Conservation (phyloP, 148 eudicot species). For the Nepenthes mirabilis region DNA sequence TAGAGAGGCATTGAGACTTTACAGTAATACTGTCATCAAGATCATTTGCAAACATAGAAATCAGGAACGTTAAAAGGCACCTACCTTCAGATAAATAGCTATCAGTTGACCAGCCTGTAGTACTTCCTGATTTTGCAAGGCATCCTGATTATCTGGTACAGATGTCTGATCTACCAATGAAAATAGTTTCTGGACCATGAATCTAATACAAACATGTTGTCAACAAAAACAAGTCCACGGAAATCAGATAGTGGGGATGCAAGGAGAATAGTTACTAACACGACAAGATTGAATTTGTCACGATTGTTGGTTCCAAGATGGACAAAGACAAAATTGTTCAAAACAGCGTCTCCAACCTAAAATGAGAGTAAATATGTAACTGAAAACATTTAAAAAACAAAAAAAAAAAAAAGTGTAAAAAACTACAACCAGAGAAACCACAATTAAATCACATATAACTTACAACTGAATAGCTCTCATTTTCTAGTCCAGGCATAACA, state of each 20-base stretch:
- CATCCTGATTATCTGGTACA: slow-evolving; percentile 77
- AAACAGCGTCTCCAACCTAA: slow-evolving; percentile 82
- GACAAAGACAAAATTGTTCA: slow-evolving; percentile 69
- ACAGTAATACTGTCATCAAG: not conserved
- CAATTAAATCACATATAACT: slow-evolving; percentile 16
- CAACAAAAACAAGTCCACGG: slow-evolving; percentile 2
- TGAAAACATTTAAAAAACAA: not conserved
- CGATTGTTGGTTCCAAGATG: slow-evolving; percentile 69
- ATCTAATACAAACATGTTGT: slow-evolving; percentile 32
- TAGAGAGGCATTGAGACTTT: no score
- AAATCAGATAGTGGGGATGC: not conserved
- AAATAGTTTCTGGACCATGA: slow-evolving; percentile 96
- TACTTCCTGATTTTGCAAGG: slow-evolving; percentile 88
- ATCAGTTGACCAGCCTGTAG: slow-evolving; percentile 81
- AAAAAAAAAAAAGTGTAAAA: not conserved
- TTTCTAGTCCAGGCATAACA: slow-evolving; percentile 65
- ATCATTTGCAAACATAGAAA: not conserved
- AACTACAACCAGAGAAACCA: slow-evolving; percentile 1
- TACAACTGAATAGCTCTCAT: slow-evolving; percentile 53
- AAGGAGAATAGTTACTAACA: slow-evolving; percentile 32
- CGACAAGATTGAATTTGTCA: slow-evolving; percentile 90
- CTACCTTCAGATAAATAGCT: slow-evolving; percentile 78
- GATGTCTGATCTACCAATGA: slow-evolving; percentile 90
- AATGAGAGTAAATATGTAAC: slow-evolving; percentile 2
- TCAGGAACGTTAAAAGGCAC: not conserved